These are phyloP conservation scores for Vicia sativa DNA, from an alignment of 306 rosid genomes.

Conservation along the genomic window DNA sequence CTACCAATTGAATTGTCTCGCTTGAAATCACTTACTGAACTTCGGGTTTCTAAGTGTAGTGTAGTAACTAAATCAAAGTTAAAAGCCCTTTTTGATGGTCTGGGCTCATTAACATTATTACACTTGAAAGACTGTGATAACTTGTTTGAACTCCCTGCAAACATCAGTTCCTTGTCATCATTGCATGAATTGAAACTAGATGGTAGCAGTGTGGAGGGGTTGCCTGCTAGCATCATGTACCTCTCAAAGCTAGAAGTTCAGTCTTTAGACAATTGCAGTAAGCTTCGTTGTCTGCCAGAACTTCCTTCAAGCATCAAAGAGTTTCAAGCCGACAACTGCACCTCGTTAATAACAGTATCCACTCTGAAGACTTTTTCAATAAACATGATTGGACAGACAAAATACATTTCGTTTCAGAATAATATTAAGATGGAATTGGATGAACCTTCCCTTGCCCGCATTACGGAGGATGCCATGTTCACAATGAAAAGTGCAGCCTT, in stretches of 20 bases:
- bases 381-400: not conserved
- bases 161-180: slow-evolving; percentile 13
- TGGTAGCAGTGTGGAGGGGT: slow-evolving; percentile 30
- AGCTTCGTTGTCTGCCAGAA: slow-evolving; percentile 35
- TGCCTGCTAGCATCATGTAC: slow-evolving; percentile 31
- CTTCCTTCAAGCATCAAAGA: slow-evolving; percentile 30
- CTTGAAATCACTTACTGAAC: not conserved
- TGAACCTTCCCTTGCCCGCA: not conserved
- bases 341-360: slow-evolving; percentile 14
- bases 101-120: not conserved
- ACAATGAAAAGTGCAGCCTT: slow-evolving; percentile 16
- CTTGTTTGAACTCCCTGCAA: slow-evolving; percentile 30
- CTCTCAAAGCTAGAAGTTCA: not conserved
- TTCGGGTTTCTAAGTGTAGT: not conserved
- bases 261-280: not conserved
- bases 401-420: slow-evolving; percentile 14
- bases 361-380: not conserved
- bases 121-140: not conserved
- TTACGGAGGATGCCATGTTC: slow-evolving; percentile 1
- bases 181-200: slow-evolving; percentile 1
- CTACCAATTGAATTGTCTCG: slow-evolving; percentile 17
- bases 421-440: not conserved
- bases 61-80: not conserved
- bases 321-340: slow-evolving; percentile 38
- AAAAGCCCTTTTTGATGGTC: not conserved